These are phyloP conservation scores for Shiraia bambusicola DNA, from an alignment of 2,329 filamentous ascomycete species.

Conservation along the genomic window DNA sequence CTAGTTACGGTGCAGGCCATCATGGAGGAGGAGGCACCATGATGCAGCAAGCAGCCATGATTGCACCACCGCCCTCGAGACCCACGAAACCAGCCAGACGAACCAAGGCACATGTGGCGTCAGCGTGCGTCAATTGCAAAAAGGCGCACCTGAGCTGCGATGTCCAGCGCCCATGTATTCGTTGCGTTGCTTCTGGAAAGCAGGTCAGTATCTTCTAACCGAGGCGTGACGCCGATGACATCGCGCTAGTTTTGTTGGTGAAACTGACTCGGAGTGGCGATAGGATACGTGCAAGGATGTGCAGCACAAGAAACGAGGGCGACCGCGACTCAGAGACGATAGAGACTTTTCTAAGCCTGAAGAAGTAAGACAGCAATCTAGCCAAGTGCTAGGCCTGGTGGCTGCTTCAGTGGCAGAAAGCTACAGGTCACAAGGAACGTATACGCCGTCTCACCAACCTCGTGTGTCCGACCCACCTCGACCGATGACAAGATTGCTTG, in stretches of 20 bases:
- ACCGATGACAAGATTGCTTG: constrained; percentile 16
- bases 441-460: constrained; percentile 22
- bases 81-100: constrained; percentile 41
- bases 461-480: constrained; percentile 27
- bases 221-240: background rate
- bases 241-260: background rate
- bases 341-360: constrained; percentile 37
- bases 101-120: constrained; percentile 79
- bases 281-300: constrained; percentile 79
- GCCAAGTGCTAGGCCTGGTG: constrained; percentile 27
- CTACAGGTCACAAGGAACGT: constrained; percentile 24
- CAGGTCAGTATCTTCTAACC: constrained; percentile 46
- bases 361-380: constrained; percentile 30
- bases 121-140: constrained; percentile 83
- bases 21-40: constrained; percentile 31
- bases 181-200: constrained; percentile 76
- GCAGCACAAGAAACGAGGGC: constrained; percentile 80
- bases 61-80: constrained; percentile 34
- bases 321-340: constrained; percentile 71
- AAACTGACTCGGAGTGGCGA: constrained; percentile 8
- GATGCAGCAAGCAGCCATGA: constrained; percentile 35
- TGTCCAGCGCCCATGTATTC: constrained; percentile 73
- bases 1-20: constrained; percentile 30
- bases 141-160: constrained; percentile 71
- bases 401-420: constrained; percentile 20